These are phyloP conservation scores for Fusarium xylarioides DNA, from an alignment of 2,329 filamentous ascomycete genomes.

Conservation along the genomic window DNA sequence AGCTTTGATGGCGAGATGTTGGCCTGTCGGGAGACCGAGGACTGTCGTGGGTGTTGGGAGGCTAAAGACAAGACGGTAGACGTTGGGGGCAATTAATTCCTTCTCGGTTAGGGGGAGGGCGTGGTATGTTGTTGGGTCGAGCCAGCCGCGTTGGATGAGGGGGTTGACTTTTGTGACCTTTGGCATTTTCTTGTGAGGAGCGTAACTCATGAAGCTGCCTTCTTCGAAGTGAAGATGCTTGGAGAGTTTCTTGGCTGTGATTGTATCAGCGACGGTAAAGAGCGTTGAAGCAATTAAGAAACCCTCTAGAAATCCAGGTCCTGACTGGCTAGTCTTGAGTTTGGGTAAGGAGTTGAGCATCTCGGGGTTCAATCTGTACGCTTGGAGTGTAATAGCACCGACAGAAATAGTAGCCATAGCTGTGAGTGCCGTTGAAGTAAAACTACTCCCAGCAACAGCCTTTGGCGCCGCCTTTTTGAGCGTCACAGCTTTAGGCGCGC, in stretches of 20 bases:
- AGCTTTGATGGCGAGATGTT: conserved; percentile 64
- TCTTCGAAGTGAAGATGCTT: conserved; percentile 44
- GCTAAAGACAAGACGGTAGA: conserved; percentile 58
- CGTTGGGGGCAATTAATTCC: conserved; percentile 52
- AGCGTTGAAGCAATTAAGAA: conserved; percentile 26
- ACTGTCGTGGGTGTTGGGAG: conserved; percentile 56
- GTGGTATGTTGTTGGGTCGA: conserved; percentile 60
- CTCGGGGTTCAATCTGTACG: conserved; percentile 18
- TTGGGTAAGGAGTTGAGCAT: conserved; percentile 14
- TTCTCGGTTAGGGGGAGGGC: conserved; percentile 56
- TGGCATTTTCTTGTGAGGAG: conserved; percentile 48
- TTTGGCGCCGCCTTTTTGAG: conserved; percentile 31
- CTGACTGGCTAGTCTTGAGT: conserved; percentile 7
- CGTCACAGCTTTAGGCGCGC: conserved; percentile 20
- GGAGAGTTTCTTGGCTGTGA: conserved; percentile 44
- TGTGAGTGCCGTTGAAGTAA: conserved; percentile 4
- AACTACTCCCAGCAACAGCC: not conserved
- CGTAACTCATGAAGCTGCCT: conserved; percentile 40
- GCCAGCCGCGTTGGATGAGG: conserved; percentile 52
- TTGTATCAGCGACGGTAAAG: conserved; percentile 43
- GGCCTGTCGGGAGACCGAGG: conserved; percentile 64
- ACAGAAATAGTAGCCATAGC: conserved; percentile 18
- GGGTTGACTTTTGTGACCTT: conserved; percentile 46
- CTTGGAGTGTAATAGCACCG: conserved; percentile 17
- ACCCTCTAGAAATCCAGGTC: conserved; percentile 18